Evolutionary conservation across 2,329 filamentous ascomycete species (phyloP).

Genomic region (Coccinonectria pachysandricola): DNA sequence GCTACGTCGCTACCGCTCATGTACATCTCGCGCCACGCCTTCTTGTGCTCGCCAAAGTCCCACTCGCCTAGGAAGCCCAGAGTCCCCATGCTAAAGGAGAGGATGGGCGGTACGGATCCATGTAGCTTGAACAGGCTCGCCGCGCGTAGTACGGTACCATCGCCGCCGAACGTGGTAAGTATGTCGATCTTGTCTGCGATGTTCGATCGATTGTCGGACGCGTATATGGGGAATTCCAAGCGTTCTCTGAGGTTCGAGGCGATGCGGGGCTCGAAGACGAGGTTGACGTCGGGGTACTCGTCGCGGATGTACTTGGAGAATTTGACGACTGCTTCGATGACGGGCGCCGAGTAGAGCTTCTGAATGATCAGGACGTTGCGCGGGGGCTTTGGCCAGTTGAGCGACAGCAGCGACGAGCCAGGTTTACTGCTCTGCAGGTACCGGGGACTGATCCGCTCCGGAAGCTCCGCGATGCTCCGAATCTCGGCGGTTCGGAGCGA

Average conservation of each 20-base stretch:
- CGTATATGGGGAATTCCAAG: constrained; percentile 66
- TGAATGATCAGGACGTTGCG: constrained; percentile 48
- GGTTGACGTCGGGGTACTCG: constrained; percentile 70
- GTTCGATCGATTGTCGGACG: constrained; percentile 35
- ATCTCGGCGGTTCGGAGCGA: constrained; percentile 23
- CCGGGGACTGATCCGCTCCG: constrained; percentile 24
- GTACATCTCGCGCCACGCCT: constrained; percentile 85
- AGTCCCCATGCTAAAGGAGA: constrained; percentile 95
- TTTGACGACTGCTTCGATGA: constrained; percentile 40
- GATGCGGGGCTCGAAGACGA: constrained; percentile 72
- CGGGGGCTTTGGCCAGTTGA: constrained; percentile 44
- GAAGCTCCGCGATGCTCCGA: constrained; percentile 24
- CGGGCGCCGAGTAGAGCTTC: constrained; percentile 45
- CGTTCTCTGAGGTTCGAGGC: constrained; percentile 60
- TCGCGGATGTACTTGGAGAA: constrained; percentile 62
- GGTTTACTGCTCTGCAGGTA: constrained; percentile 32
- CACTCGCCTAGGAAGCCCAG: constrained; percentile 92
- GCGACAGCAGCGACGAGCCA: constrained; percentile 42
- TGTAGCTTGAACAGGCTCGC: constrained; percentile 61
- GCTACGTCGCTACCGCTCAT: constrained; percentile 56
- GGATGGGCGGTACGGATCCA: constrained; percentile 72
- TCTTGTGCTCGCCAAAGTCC: constrained; percentile 89
- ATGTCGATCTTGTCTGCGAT: constrained; percentile 78
- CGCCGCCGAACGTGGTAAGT: constrained; percentile 82
- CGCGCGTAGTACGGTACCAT: constrained; percentile 36